Base-by-base conservation (phyloP, 2,329 filamentous ascomycete species). In the Acarospora socialis region DNA sequence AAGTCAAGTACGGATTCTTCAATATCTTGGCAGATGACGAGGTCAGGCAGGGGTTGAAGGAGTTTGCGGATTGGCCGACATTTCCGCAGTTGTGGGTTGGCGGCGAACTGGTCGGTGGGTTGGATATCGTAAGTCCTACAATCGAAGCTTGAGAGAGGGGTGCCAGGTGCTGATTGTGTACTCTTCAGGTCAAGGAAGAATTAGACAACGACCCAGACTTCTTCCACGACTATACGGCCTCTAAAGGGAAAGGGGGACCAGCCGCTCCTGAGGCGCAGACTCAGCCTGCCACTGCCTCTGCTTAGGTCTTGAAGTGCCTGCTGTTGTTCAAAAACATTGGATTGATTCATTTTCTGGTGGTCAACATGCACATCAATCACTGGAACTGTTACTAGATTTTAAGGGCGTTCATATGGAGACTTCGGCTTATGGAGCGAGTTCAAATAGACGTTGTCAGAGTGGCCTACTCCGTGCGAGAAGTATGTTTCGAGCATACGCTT, bases 31-130 rank as follows among this genome's bases (percentile, higher is more conserved):
- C 90, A 41, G 90, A 98, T 53, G 87, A 98, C 49, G 87, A 95
- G 56, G 90, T 98, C 28, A 71, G 90, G 39, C 87, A 95, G 60
- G 90, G 90, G 1, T 61, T 98, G 50, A 98, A 98, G 68, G 82
- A 90, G 59, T 95, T 76, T 54, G 84, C 84, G n/a, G 90, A 95
- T 40, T 98, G 90, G 90, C 90, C 90, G 7, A 98, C 90, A 0
- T 98, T 83, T 58, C 90, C 90, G 13, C 90, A 98, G 57, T 62
- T 98, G 40, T 98, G 87, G 76, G 73, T 92, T 8, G 72, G 77
- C 38, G 87, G 90, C 9, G 84, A 94, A 54, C 63, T 98, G 30
- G 78, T 95, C 14, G 87, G 90, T 36, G 90, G 90, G 2, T 60
- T 98, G 46, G 90, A 98, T 55, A 98, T 98, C 59, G 87, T 94